A percentile compares a stretch with the other conserved stretches of the same genome.
Evolutionary conservation across 176 grass and related monocot species (phyloP).

Genomic region (Chloris gayana): DNA sequence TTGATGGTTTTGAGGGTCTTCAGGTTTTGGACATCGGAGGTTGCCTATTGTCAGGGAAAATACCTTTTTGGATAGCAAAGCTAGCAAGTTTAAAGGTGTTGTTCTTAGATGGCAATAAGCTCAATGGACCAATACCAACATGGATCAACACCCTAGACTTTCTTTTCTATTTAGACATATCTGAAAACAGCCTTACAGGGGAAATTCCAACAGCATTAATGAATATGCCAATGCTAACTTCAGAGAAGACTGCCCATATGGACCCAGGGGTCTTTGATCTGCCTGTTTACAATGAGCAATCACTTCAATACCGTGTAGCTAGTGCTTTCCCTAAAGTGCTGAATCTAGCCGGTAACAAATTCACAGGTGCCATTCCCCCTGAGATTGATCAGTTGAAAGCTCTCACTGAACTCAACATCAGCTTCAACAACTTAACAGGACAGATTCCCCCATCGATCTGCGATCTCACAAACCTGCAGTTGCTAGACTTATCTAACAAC

Average conservation of each 20-base stretch:
- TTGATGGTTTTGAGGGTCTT: slow-evolving; percentile 38
- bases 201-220: slow-evolving; percentile 31
- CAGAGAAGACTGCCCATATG: slow-evolving; percentile 10
- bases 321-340: slow-evolving; percentile 28
- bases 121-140: slow-evolving; percentile 32
- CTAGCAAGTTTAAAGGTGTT: slow-evolving; percentile 27
- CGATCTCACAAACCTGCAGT: slow-evolving; percentile 36
- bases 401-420: slow-evolving; percentile 23
- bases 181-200: slow-evolving; percentile 40
- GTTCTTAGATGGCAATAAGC: slow-evolving; percentile 2
- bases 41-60: slow-evolving; percentile 41
- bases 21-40: slow-evolving; percentile 5
- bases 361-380: slow-evolving; percentile 32
- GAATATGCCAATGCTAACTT: slow-evolving; percentile 27
- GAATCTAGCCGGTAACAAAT: slow-evolving; percentile 27
- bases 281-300: not conserved
- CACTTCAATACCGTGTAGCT: slow-evolving; percentile 15
- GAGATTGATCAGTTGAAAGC: slow-evolving; percentile 45
- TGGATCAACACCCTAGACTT: slow-evolving; percentile 20
- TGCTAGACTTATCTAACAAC: slow-evolving; percentile 42
- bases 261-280: slow-evolving; percentile 29
- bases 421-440: slow-evolving; percentile 33
- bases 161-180: slow-evolving; percentile 50
- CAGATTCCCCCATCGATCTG: slow-evolving; percentile 2
- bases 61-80: slow-evolving; percentile 45